Conservation (phyloP, 1,284 basidiomycete genomes). For the Malassezia caprae region DNA sequence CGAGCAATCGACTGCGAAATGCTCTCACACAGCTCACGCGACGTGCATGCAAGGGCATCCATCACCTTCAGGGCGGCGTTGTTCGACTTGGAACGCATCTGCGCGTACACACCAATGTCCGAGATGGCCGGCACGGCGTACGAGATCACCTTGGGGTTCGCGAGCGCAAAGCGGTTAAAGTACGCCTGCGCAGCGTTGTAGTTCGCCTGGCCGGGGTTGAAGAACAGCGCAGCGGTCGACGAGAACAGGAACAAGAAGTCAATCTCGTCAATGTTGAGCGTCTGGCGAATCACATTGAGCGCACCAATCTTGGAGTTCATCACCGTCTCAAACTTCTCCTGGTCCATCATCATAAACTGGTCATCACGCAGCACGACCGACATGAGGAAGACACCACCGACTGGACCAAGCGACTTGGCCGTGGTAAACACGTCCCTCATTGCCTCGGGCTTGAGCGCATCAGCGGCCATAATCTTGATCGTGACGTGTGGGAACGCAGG, state of each 20-base stretch:
- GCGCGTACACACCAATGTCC: constrained; percentile 19
- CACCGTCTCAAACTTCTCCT: constrained; percentile 20
- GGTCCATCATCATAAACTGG: constrained; percentile 17
- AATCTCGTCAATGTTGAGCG: constrained; percentile 12
- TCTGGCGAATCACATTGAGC: constrained; percentile 12
- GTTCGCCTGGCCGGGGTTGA: constrained; percentile 20
- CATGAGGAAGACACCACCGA: constrained; percentile 20
- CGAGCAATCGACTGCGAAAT: constrained; percentile 14
- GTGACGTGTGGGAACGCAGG: constrained; percentile 17
- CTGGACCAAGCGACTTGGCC: constrained; percentile 8
- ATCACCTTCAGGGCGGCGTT: constrained; percentile 20
- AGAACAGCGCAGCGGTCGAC: constrained; percentile 19
- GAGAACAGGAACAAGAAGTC: constrained; percentile 22
- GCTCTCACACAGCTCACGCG: constrained; percentile 18
- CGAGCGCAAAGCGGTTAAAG: constrained; percentile 20
- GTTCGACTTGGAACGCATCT: constrained; percentile 13
- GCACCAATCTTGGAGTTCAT: constrained; percentile 18
- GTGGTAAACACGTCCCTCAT: constrained; percentile 17
- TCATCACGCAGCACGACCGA: constrained; percentile 19
- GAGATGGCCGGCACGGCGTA: constrained; percentile 21
- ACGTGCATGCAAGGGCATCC: constrained; percentile 18
- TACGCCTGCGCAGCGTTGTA: constrained; percentile 20
- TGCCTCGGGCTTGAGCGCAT: constrained; percentile 14
- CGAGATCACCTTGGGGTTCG: constrained; percentile 15
- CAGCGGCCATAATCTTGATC: constrained; percentile 18